Percentiles rank a stretch among this genome's conserved stretches.
Evolutionary conservation across 192 early-diverging fungal species (phyloP).

Genomic region (Backusella parvicylindrica): DNA sequence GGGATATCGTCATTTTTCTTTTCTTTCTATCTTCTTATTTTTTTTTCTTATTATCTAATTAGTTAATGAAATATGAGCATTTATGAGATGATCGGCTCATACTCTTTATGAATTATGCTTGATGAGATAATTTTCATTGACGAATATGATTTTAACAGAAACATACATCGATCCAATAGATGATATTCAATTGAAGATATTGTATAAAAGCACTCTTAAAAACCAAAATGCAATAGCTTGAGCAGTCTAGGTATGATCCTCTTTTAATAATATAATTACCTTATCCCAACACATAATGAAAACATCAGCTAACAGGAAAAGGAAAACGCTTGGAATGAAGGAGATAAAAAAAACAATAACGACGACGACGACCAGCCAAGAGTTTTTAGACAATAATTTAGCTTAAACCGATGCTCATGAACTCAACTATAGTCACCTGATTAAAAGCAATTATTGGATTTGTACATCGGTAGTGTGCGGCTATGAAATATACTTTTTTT

Average conservation of each 20-base stretch:
- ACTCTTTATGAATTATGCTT: no score
- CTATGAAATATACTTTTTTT: no score
- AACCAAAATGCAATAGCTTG: no score
- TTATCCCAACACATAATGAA: neutral
- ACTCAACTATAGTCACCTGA: neutral
- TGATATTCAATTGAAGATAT: no score
- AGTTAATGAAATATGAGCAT: neutral
- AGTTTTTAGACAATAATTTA: neutral
- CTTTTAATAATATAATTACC: no score
- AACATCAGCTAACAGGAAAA: neutral
- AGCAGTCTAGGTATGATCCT: no score
- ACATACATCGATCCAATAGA: no score
- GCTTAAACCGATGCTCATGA: neutral
- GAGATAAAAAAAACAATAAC: neutral
- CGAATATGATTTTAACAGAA: no score
- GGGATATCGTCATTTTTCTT: neutral
- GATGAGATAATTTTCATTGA: no score
- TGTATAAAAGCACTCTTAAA: no score
- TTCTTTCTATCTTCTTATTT: neutral
- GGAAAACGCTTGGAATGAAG: neutral
- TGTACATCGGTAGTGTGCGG: neutral
- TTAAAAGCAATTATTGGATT: neutral
- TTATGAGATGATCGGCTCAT: no score
- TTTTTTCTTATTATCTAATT: neutral
- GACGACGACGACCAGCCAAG: neutral